These are phyloP conservation scores for Daldinia vernicosa DNA, from an alignment of 495 filamentous ascomycete genomes.

Conservation along the genomic window DNA sequence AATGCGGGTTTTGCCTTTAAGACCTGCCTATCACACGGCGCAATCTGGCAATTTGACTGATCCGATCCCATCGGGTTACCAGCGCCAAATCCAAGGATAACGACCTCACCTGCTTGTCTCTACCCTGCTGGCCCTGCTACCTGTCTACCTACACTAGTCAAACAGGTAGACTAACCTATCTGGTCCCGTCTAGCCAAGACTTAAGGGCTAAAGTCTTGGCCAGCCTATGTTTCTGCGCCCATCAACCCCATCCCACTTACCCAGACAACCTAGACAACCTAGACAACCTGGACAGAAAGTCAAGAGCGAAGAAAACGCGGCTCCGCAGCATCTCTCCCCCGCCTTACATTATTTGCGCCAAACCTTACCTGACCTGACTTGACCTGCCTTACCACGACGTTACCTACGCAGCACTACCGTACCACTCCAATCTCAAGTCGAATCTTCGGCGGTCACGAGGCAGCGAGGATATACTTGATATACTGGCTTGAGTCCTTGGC, in stretches of 20 bases:
- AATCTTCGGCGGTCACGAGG: constrained; percentile 41
- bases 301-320: constrained; percentile 27
- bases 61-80: constrained; percentile 44
- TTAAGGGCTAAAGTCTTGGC: neutral
- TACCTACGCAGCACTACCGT: constrained; percentile 34
- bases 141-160: neutral
- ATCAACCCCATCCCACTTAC: constrained; percentile 6
- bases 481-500: constrained; percentile 40
- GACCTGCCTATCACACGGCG: constrained; percentile 43
- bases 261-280: neutral
- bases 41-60: constrained; percentile 47
- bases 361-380: constrained; percentile 33
- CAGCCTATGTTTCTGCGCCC: neutral
- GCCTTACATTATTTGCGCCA: constrained; percentile 45
- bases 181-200: neutral
- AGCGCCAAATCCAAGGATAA: constrained; percentile 34
- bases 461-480: constrained; percentile 35
- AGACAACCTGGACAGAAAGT: constrained; percentile 1
- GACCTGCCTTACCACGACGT: constrained; percentile 41
- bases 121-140: too few species aligned
- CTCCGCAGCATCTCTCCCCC: constrained; percentile 42
- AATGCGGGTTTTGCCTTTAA: constrained; percentile 39
- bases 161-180: constrained; percentile 2
- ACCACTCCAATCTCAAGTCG: constrained; percentile 38
- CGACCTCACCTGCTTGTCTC: neutral